Evolutionary conservation across 306 rosid species (phyloP), one percentile per base, ranked within the genome.

Genomic region (Lotus japonicus): DNA sequence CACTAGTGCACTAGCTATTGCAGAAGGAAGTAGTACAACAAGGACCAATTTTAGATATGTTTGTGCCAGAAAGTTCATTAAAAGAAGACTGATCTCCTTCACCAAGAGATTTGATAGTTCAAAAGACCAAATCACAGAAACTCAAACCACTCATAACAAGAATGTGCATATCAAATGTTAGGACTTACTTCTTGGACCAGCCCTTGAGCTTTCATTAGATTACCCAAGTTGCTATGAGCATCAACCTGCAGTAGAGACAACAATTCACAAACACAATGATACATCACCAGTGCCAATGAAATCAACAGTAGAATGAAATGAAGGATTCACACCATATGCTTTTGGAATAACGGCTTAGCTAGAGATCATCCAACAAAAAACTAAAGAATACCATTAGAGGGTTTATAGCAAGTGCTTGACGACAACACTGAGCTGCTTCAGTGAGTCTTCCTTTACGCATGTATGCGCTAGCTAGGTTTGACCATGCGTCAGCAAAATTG

Each of bases 381-480:
- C n/a, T 0, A 28, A 17, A 53, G 23, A 70, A 18, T 85, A 91
- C 99, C 96, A 95, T 83, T 70, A 68, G 78, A 74, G 99, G 99
- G 80, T 95, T 95, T 48, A 95, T 77, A 4, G 95, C 87, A 72
- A 95, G 96, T 66, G 99, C 99, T 81, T 95, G 99, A 68, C 92
- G 99, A 70, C 99, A 95, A 72, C 97, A 95, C 63, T 91, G 99
- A 6, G 96, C 96, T 11, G 99, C 99, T 84, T 95, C 99, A 12
- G 78, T 83, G 62, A 85, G 95, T 70, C 96, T 85, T 66, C 97
- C 99, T 81, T 95, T 95, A 53, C 97, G 85, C 99, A 95, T 90
- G 87, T 95, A 95, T 10, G 99, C 97, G 81, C 97, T 95, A 17
- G 96, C 96, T 65, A 95, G 74, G 83, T 95, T 95, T 78, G 99